Evolutionary conservation across 2,329 filamentous ascomycete species (phyloP).

Genomic region (Curvularia verruculosa): DNA sequence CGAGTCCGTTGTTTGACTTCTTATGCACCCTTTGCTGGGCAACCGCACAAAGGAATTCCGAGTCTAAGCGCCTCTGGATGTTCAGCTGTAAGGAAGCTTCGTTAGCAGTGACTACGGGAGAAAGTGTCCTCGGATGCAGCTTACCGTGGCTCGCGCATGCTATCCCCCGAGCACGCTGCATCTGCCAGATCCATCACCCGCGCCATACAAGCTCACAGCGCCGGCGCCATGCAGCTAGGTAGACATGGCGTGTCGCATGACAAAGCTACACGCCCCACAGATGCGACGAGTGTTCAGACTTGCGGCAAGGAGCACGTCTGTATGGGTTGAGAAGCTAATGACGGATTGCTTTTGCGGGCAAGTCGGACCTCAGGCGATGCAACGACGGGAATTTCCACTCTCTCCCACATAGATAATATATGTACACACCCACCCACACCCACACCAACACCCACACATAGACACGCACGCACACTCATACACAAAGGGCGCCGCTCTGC

Average conservation of each 20-base stretch:
- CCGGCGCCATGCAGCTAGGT: constrained; percentile 25
- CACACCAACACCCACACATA: background rate
- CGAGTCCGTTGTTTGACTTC: constrained; percentile 39
- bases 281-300: constrained; percentile 21
- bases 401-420: too few species aligned
- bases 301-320: constrained; percentile 20
- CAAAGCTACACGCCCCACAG: constrained; percentile 27
- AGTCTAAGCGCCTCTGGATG: constrained; percentile 1
- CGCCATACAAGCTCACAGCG: constrained; percentile 26
- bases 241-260: constrained; percentile 20
- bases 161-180: constrained; percentile 29
- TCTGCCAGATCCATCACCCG: constrained; percentile 30
- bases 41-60: constrained; percentile 4
- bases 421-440: background rate
- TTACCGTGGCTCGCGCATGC: constrained; percentile 21
- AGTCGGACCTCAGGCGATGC: constrained; percentile 12
- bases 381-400: constrained; percentile 19
- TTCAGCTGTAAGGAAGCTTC: constrained; percentile 14
- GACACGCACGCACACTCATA: background rate
- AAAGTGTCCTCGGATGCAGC: constrained; percentile 26
- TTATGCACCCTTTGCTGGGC: constrained; percentile 19
- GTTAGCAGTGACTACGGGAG: constrained; percentile 13
- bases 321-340: constrained; percentile 22
- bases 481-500: constrained; percentile 20
- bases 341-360: constrained; percentile 13